Evolutionary conservation across 2,329 filamentous ascomycete species (phyloP), one percentile per base, ranked within the genome.

Genomic region (Colletotrichum sp.): DNA sequence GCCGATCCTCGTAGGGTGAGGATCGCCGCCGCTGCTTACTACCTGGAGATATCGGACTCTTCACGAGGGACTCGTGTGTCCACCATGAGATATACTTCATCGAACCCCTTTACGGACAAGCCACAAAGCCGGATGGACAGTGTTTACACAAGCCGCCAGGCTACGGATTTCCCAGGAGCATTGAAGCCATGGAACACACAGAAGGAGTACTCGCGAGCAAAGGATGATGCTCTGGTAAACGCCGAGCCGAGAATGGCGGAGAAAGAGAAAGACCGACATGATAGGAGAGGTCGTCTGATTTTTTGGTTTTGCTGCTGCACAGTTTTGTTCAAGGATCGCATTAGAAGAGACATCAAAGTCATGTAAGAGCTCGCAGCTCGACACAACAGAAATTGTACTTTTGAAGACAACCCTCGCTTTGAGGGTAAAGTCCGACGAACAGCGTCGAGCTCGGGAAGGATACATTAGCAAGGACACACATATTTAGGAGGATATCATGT

Each of bases 361-460:
- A 62, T 73, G 71, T 68, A 68, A 62, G 52, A 62, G 55, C 71
- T 62, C 71, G 55, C 49, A 59, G 63, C 52, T 59, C 49, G 63
- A 67, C 69, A 72, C 71, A 66, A 52, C 55, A 62, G 64, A 73
- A 52, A 73, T 73, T 69, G 55, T 67, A 73, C 69, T 60, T 69
- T 36, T 15, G 30, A 69, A 34, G 71, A 55, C 32, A 49, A 8
- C 34, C 71, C 63, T 68, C 24, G 10, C 18, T n/a, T 60, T 57
- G 60, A 28, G 34, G 63, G 15, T 16, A n/a, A 21, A 69, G 34
- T 67, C 49, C 70, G 63, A 66, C 70, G 70, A 63, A 68, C 49
- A 63, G 57, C 68, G 57, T 70, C 68, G 68, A 70, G 68, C 57
- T 32, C 68, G 59, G 26, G 49, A 39, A 21, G 30, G 66, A 30